Base-by-base conservation (phyloP, 176 grass and related monocot species). In the Carex littledalei region DNA sequence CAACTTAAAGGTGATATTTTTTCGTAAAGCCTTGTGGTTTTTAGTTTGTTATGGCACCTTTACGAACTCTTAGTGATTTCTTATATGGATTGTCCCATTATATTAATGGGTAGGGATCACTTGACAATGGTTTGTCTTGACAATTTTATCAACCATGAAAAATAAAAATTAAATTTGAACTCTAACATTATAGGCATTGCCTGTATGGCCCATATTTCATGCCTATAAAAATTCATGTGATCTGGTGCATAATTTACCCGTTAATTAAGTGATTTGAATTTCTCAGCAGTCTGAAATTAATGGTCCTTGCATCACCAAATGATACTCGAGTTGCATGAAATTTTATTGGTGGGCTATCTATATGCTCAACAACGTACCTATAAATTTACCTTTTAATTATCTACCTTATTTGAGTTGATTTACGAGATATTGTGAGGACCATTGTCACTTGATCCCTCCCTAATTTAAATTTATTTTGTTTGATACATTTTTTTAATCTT, bases 1-100 rank as follows among this genome's bases (percentile, higher is more conserved):
- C 84, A 99, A 95, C 87, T 83, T 95, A 67, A 99, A 99, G 93
- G 96, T 99, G 87, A 89, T 84, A n/a, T 72, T 18, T 39, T 6
- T 26, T 41, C 5, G 37, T 24, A 15, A 73, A 61, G 49, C 53
- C 78, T 56, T 78, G 14, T 57, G 22, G 52, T 2, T 68, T 79
- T 78, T 61, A 43, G 31, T 31, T 24, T 80, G 34, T 70, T 66
- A 17, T 54, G 24, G 11, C 31, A 54, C 45, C 70, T 65, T 89
- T 88, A 80, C 8, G 68, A 84, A 8, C 49, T 78, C 50, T 31
- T 8, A 18, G 32, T 39, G 34, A 31, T 55, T 76, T 53, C 8
- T 21, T 50, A 53, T 52, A 55, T 53, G 49, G 17, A 54, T 55
- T 55, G 45, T 11, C 3, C 5, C 54, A 12, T 77, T 77, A 55